Evolutionary conservation across 2,329 filamentous ascomycete species (phyloP), one percentile per base, ranked within the genome.

Genomic region (Geosmithia putterillii): DNA sequence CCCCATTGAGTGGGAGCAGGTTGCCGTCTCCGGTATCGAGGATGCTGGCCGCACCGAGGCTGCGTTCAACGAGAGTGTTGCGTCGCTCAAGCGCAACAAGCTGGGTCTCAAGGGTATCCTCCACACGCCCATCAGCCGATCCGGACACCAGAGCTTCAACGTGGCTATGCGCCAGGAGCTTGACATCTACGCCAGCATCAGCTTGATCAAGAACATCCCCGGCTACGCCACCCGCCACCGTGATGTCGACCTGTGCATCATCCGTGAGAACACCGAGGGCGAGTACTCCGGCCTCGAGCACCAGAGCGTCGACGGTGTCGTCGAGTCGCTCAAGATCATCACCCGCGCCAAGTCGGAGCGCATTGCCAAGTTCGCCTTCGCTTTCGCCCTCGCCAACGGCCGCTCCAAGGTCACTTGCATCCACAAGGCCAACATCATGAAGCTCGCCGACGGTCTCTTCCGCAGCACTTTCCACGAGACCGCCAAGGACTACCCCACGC

Each of bases 371-470:
- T 98, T 98, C 62, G 92, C 92, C 52, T 96, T 96, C 66, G 83
- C 85, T 62, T 98, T 98, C 61, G 92, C 92, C 46, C 83, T 96
- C 46, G 92, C 92, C 68, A 98, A 98, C 78, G 90, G 94, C 79
- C 81, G 92, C 64, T 90, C 94, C 77, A 96, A 96, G 84, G 87
- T 98, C 46, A 96, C 92, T 54, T 95, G 90, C 74, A 96, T 98
- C 63, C 92, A 98, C 83, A 98, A 98, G 79, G 92, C 92, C 70
- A 98, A 98, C 78, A 98, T 98, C 74, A 98, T 98, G 92, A 98
- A 98, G 79, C 78, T 98, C 47, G 90, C 89, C 64, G 92, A 98
- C 57, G 92, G 92, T 69, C 85, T 98, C 45, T 98, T 98, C 86
- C 85, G 92, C 65, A 90, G 82, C 72, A 96, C 92, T 54, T 94